phyloP scores from a whole-genome alignment of 768 basidiomycete species.

The Gelatoporia subvermispora region DNA sequence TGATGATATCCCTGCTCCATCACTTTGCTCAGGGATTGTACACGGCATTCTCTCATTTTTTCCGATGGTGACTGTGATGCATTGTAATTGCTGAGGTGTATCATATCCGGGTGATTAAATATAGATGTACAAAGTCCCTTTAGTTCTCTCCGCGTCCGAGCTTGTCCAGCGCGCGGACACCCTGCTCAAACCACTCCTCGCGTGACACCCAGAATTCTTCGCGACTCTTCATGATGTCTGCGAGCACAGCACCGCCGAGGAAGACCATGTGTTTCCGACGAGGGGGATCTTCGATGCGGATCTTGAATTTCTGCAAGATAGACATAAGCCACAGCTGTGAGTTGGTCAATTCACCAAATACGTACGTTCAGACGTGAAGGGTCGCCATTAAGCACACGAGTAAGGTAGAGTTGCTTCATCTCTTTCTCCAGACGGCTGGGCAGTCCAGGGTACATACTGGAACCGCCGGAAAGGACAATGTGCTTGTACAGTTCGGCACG shows the following conservation, averaged over 20 bases:
- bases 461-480: conserved; percentile 95
- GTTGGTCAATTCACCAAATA: conserved; percentile 12
- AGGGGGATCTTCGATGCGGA: conserved; percentile 96
- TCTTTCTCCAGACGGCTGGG: conserved; percentile 97
- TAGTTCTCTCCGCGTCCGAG: conserved; percentile 61
- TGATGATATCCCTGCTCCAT: background rate
- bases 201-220: conserved; percentile 94
- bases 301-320: conserved; percentile 91
- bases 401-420: conserved; percentile 98
- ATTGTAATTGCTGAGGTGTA: too few species aligned
- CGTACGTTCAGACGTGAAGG: conserved; percentile 81
- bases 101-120: background rate
- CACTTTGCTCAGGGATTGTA: too few species aligned
- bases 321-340: background rate
- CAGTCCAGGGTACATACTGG: conserved; percentile 98
- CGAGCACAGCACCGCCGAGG: conserved; percentile 96
- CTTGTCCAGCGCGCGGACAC: conserved; percentile 76
- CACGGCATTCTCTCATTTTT: too few species aligned
- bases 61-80: too few species aligned
- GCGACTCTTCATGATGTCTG: conserved; percentile 95
- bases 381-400: conserved; percentile 81
- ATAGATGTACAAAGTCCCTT: background rate
- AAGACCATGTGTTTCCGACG: conserved; percentile 99
- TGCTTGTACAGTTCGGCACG: conserved; percentile 95
- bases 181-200: conserved; percentile 95